Percentiles rank a stretch among this genome's conserved stretches.
phyloP scores from a whole-genome alignment of 179 eudicot species.

The Carnegiea gigantea region DNA sequence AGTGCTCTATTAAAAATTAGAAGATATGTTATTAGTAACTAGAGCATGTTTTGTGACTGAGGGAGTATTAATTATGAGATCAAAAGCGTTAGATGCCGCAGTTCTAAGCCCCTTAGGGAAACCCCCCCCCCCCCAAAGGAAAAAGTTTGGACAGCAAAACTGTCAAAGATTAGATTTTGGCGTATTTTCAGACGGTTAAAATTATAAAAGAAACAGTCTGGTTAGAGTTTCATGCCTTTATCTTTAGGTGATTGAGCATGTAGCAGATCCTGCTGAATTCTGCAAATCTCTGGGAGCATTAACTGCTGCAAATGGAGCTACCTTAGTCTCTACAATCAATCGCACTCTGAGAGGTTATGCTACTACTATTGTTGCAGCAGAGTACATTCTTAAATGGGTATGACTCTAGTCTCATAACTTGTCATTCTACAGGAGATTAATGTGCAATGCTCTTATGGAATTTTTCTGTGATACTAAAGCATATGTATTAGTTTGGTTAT shows the following conservation, averaged over 20 bases:
- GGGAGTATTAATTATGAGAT: background rate
- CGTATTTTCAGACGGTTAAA: background rate
- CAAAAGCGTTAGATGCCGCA: background rate
- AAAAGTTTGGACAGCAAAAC: background rate
- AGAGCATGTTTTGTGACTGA: background rate
- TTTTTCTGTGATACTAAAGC: background rate
- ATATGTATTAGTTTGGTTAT: background rate
- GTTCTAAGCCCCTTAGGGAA: background rate
- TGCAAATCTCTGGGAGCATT: constrained; percentile 81
- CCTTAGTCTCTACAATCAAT: constrained; percentile 78
- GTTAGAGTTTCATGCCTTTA: constrained; percentile 9
- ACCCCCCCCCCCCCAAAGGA: too few relatives aligned
- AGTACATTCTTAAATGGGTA: constrained; percentile 91
- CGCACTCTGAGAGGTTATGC: constrained; percentile 95
- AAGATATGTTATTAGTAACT: too few relatives aligned
- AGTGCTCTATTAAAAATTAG: too few relatives aligned
- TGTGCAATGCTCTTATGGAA: too few relatives aligned
- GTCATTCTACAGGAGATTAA: background rate
- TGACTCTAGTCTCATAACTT: constrained; percentile 18
- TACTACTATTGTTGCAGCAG: constrained; percentile 69
- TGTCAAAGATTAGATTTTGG: background rate
- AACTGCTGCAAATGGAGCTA: constrained; percentile 76
- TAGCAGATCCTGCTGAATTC: constrained; percentile 86
- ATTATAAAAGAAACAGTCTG: background rate
- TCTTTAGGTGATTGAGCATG: constrained; percentile 88